Evolutionary conservation across 1,284 basidiomycete genomes (phyloP).

Genomic region (Serendipita sp.): DNA sequence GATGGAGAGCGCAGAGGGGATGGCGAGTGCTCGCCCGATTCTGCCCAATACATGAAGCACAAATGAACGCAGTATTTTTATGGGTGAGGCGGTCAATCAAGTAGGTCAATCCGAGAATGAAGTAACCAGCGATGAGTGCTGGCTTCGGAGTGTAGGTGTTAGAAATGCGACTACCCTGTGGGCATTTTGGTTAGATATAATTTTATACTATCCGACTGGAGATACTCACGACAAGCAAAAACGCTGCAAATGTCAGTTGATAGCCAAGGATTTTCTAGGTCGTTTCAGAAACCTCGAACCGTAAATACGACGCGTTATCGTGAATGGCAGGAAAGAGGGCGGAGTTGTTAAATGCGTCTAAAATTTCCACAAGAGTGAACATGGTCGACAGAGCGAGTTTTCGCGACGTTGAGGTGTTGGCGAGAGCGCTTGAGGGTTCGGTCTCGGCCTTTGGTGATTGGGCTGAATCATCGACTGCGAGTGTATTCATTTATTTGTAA

Average conservation of each 20-base stretch:
- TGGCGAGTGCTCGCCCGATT: constrained; percentile 23
- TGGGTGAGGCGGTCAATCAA: constrained; percentile 21
- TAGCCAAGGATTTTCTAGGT: constrained; percentile 13
- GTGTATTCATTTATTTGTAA: background rate
- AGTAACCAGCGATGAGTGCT: constrained; percentile 20
- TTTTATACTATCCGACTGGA: background rate
- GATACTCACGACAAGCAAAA: constrained; percentile 15
- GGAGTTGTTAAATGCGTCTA: constrained; percentile 36
- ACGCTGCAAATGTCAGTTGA: constrained; percentile 14
- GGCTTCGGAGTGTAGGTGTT: constrained; percentile 11
- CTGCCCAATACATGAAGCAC: constrained; percentile 24
- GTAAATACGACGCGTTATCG: constrained; percentile 17
- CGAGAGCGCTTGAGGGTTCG: background rate
- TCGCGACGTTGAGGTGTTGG: constrained; percentile 8
- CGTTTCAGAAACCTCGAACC: constrained; percentile 12
- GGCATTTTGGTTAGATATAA: background rate
- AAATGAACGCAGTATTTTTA: constrained; percentile 21
- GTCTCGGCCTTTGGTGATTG: background rate
- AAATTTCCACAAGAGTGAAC: constrained; percentile 32
- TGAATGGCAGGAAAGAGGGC: constrained; percentile 33
- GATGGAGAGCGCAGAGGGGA: constrained; percentile 27
- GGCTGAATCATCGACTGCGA: background rate
- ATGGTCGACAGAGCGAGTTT: constrained; percentile 26
- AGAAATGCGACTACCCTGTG: constrained; percentile 7
- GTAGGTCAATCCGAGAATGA: constrained; percentile 19